These are phyloP conservation scores for Claviceps sp. DNA, from an alignment of 2,329 filamentous ascomycete genomes.

Conservation along the genomic window DNA sequence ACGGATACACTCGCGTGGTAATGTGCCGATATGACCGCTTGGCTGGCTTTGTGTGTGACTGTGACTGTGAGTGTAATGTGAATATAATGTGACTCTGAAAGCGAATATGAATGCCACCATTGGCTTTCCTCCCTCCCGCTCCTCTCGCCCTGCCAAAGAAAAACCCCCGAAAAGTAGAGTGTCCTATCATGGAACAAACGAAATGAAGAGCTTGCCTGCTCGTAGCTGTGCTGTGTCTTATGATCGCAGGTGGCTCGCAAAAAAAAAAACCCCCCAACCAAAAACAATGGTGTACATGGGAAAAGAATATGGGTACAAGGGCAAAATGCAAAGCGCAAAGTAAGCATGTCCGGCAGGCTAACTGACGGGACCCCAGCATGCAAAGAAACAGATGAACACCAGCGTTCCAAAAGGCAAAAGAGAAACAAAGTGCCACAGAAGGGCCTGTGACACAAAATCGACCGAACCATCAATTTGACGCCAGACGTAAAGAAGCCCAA, in stretches of 20 bases:
- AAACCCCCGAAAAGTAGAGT: background rate
- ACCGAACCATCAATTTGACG: background rate
- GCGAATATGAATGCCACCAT: background rate
- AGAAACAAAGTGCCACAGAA: background rate
- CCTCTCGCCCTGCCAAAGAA: background rate
- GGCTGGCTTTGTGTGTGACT: background rate
- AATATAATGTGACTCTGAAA: background rate
- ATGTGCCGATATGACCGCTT: background rate
- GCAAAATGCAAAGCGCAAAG: background rate
- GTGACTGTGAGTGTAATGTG: background rate
- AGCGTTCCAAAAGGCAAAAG: background rate
- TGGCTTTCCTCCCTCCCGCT: background rate
- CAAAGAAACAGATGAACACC: background rate
- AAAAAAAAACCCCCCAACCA: too few species aligned
- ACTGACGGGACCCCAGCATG: background rate
- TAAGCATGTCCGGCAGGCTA: background rate
- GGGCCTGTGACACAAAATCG: background rate
- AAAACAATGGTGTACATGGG: too few species aligned
- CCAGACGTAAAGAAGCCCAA: background rate
- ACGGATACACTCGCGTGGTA: conserved; percentile 2
- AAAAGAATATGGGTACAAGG: too few species aligned
- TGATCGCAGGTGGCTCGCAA: too few species aligned
- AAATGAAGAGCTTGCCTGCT: background rate
- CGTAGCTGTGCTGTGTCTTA: background rate
- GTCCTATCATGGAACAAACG: background rate